These are phyloP conservation scores for Echinochloa phyllopogon DNA, from an alignment of 176 grass and related monocot species.

Conservation along the genomic window DNA sequence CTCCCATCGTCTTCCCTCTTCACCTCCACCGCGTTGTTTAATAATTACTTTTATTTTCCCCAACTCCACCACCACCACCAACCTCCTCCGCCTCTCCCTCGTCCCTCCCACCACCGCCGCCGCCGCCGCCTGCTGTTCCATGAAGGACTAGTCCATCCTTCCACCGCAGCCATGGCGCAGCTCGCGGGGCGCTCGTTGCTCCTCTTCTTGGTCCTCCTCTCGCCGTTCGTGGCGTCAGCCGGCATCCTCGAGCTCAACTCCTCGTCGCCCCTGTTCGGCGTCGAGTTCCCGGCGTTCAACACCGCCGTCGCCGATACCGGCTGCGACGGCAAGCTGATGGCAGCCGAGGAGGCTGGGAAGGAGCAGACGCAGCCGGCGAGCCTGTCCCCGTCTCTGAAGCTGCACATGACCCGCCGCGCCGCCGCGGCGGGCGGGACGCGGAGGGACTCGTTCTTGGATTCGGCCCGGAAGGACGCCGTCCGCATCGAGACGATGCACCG, in stretches of 20 bases:
- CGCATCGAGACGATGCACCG: constrained; percentile 64
- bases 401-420: constrained; percentile 60
- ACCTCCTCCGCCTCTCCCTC: not conserved
- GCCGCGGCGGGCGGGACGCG: constrained; percentile 44
- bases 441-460: constrained; percentile 53
- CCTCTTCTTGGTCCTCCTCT: constrained; percentile 11
- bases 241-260: constrained; percentile 31
- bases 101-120: not conserved
- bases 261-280: constrained; percentile 55
- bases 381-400: constrained; percentile 53
- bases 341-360: constrained; percentile 3
- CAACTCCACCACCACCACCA: constrained; percentile 8
- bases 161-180: constrained; percentile 11
- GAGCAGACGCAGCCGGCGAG: not conserved
- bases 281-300: constrained; percentile 75
- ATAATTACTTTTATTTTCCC: not conserved
- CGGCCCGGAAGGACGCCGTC: constrained; percentile 55
- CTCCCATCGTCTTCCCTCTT: not conserved
- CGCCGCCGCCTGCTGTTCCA: not conserved
- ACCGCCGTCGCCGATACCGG: constrained; percentile 44
- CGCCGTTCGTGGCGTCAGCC: not conserved
- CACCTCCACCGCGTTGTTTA: not conserved
- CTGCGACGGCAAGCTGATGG: constrained; percentile 57
- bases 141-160: not conserved
- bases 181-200: constrained; percentile 23